Evolutionary conservation across 345 rosid genomes (phyloP), one percentile per base, ranked within the genome.

Genomic region (Salix viminalis): DNA sequence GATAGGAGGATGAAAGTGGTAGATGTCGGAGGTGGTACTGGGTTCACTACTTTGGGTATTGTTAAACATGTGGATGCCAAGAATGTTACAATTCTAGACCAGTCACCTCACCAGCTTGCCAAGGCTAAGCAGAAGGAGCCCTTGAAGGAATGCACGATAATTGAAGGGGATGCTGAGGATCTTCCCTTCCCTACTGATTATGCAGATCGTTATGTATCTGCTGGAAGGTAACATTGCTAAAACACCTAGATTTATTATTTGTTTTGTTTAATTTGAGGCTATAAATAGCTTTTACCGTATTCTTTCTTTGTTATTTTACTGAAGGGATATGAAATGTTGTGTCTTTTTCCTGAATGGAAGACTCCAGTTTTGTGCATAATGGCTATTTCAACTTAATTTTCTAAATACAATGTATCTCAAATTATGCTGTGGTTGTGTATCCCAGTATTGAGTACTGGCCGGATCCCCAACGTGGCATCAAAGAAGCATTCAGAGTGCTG

Each of bases 21-120:
- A 5, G 84, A 85, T 80, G 85, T 85, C n/a, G 87, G 85, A 39
- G 87, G 85, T 24, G 87, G 85, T 13, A 85, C 84, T 66, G 85
- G 87, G 12, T 85, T 85, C 61, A 82, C 87, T 5, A 85, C 87
- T 75, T 75, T 80, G 69, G 85, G 85, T 37, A 85, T 85, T 60
- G 87, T 82, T 66, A 85, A 85, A 77, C 84, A 85, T 75, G 85
- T 85, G 50, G 83, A 85, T 72, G 84, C 87, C 68, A 85, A 80
- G 61, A 85, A 82, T 75, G 80, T 82, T 6, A 82, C 87, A 19
- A 85, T 85, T 65, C 82, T 82, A 44, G 87, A 82, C 26, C 85
- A 82, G 76, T 82, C 87, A 4, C 87, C 85, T 11, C 87, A 82
- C 56, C 85, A 85, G 76, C 82, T 82, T 39, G 82, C 87, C 19